phyloP scores from a whole-genome alignment of 2,329 filamentous ascomycete species.

The Aspergillus clavatus region DNA sequence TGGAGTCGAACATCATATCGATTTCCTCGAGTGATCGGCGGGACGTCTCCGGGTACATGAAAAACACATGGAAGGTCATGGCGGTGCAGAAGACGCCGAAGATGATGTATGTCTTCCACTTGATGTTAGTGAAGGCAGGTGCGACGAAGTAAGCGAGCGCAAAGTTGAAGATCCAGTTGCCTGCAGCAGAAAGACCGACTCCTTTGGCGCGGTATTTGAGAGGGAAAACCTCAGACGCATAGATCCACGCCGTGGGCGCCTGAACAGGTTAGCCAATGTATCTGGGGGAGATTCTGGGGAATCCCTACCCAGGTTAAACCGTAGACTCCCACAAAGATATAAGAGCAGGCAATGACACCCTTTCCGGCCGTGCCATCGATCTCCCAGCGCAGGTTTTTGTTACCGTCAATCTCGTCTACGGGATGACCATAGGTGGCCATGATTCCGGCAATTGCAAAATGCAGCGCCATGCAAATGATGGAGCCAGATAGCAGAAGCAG shows the following conservation, averaged over 20 bases:
- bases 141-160: constrained; percentile 53
- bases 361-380: constrained; percentile 50
- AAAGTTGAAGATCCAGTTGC: constrained; percentile 62
- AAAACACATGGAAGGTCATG: constrained; percentile 64
- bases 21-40: constrained; percentile 72
- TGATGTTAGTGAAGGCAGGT: constrained; percentile 54
- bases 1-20: constrained; percentile 59
- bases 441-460: constrained; percentile 52
- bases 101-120: constrained; percentile 65
- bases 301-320: constrained; percentile 41
- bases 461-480: constrained; percentile 44
- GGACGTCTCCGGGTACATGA: constrained; percentile 64
- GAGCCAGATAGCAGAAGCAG: constrained; percentile 46
- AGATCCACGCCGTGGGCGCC: constrained; percentile 56
- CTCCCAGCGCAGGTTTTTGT: constrained; percentile 43
- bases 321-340: constrained; percentile 42
- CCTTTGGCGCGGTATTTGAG: constrained; percentile 62
- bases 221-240: constrained; percentile 60
- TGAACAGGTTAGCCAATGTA: constrained; percentile 4
- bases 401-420: constrained; percentile 45
- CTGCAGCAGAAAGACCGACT: constrained; percentile 55
- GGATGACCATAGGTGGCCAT: constrained; percentile 47
- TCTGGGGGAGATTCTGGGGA: too few relatives aligned
- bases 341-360: constrained; percentile 61
- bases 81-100: constrained; percentile 68